These are phyloP conservation scores for Kwoniella bestiolae DNA, from an alignment of 768 basidiomycete genomes.

Conservation along the genomic window DNA sequence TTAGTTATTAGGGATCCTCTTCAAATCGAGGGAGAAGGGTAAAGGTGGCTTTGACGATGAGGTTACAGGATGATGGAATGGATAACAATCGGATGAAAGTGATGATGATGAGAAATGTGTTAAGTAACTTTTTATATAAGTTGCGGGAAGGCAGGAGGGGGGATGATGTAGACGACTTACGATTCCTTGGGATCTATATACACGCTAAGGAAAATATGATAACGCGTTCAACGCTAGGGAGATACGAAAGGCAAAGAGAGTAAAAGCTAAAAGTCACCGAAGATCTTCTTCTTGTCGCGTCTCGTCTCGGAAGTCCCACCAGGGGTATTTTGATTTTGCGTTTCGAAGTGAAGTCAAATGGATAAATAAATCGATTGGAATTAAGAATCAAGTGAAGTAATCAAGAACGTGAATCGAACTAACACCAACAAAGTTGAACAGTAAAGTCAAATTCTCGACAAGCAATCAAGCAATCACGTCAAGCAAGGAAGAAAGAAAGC, in stretches of 20 bases:
- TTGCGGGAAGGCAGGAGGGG: neutral
- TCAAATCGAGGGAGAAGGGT: neutral
- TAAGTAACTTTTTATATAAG: neutral
- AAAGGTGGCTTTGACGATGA: neutral
- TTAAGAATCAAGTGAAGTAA: neutral
- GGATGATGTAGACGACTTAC: neutral
- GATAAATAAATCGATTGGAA: neutral
- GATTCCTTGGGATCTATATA: constrained; percentile 9
- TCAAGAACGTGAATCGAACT: constrained; percentile 5
- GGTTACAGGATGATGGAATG: constrained; percentile 1
- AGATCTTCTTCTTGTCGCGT: constrained; percentile 9
- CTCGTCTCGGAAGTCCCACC: constrained; percentile 15
- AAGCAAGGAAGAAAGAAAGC: neutral
- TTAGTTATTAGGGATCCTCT: neutral
- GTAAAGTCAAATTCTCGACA: neutral
- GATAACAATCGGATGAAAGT: neutral
- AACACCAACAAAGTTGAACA: constrained; percentile 9
- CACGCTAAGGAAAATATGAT: neutral
- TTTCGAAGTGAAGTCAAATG: neutral
- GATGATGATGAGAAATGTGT: neutral
- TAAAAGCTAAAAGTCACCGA: neutral
- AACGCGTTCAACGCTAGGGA: constrained; percentile 5
- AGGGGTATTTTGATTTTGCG: constrained; percentile 1
- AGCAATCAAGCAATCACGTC: neutral
- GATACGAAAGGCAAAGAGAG: neutral